Base-by-base conservation (phyloP, 2,329 filamentous ascomycete species). In the Ophiocordyceps robertsii region DNA sequence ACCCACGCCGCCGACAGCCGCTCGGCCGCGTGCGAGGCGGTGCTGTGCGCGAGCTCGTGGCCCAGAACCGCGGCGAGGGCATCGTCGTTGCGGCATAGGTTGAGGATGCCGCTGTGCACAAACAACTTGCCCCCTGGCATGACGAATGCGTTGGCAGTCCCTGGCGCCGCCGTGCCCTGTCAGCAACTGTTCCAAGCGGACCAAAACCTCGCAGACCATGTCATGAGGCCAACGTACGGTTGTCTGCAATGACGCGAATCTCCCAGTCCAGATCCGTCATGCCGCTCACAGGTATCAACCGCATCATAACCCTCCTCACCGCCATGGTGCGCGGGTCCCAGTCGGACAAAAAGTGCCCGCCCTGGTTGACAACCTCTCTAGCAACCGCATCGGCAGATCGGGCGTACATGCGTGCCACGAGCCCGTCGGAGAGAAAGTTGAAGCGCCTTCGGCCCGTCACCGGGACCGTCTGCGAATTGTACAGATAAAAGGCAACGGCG, bases 81-180 rank as follows among this genome's bases (percentile, higher is more conserved):
- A 55, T 82, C 74, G 44, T 87, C 82, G 51, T 67, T 77, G 41
- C 69, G 56, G 45, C 80, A 82, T 19, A 86, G 64, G n/a, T 72
- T 69, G 42, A 89, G 60, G 29, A 90, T 77, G 32, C 84, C 84
- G 48, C 76, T 81, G 55, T 78, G 82, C 2, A 90, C 83, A 56
- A 89, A 89, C 1, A 90, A 83, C 52, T 88, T 87, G 21, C 84
- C 83, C 5, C 78, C 83, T 0, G 84, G 84, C 6, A 87, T 70
- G 1, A 90, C 83, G 54, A 89, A 87, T 0, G 84, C 84, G 52
- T 90, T 90, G 48, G 71, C 69, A 33, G 72, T 73, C 35, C 53
- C 65, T 69, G 40, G n/a, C 30, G 29, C 11, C 6, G 17, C 2
- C 17, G 35, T 11, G 27, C n/a, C 3, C 46, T 40, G 13, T 33